Evolutionary conservation across 441 rosid species (phyloP), one percentile per base, ranked within the genome.

Genomic region (Hura crepitans): DNA sequence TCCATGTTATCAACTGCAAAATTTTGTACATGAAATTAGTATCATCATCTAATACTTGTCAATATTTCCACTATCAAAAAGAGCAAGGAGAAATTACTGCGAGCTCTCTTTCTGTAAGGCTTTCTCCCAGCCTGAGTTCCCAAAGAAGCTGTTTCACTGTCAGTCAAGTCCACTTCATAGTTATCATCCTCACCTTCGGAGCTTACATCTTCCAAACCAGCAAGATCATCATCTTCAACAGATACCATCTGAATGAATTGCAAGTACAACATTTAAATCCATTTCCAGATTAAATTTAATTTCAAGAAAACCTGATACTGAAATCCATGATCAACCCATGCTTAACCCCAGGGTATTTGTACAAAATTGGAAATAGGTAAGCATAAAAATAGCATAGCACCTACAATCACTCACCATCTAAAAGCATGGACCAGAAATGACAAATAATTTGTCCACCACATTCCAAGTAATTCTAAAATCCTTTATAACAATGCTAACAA

Each of bases 221-320:
- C 99, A 76, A 96, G 96, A 79, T 96, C 98, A 79, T 96, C 99
- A 10, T 96, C 99, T 78, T 96, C 98, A 69, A 93, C 89, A 74
- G 99, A 96, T 53, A 88, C 93, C 96, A 96, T 86, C 99, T 96
- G 82, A 65, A 81, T n/a, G 57, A 73, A 27, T 66, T 64, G 70
- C 62, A 79, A 71, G 33, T 33, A 23, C 57, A 60, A 49, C 50
- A 64, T 49, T 62, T 71, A 79, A 62, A 53, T 53, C 4, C n/a
- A 54, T 49, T 43, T 55, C 61, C 23, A 58, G 39, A 53, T 54
- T 55, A 54, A 45, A 10, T 0, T 49, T 22, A 46, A 28, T 28
- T 27, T 25, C 3, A 22, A n/a, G 2, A 12, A 12, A 35, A 15
- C 20, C 18, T 59, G 68, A 74, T 15, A n/a, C 14, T 9, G 20